Evolutionary conservation across 768 basidiomycete genomes (phyloP).

Genomic region (Naganishia friedmannii): DNA sequence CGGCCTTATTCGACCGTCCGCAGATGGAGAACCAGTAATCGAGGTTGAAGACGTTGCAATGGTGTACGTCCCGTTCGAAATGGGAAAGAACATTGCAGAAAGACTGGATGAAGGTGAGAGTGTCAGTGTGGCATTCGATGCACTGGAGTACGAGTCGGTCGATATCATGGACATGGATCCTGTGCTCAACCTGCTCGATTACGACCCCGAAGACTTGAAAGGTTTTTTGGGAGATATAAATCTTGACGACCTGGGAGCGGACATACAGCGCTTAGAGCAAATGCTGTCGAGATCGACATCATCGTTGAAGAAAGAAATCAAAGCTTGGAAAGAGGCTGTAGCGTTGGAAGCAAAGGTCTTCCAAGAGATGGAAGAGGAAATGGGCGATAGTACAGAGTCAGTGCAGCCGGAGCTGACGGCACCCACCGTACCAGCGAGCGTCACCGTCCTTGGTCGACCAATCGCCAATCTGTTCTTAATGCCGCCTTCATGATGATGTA

Average conservation of each 20-base stretch:
- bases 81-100: conserved; percentile 2
- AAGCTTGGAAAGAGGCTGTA: neutral
- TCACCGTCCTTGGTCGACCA: neutral
- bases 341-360: neutral
- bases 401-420: neutral
- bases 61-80: conserved; percentile 33
- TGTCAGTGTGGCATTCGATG: conserved; percentile 3
- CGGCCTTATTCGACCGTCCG: conserved; percentile 41
- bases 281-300: conserved; percentile 10
- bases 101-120: neutral
- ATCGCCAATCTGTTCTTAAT: conserved; percentile 11
- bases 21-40: conserved; percentile 32
- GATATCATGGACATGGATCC: conserved; percentile 2
- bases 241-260: neutral
- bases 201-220: conserved; percentile 16
- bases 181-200: neutral
- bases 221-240: conserved; percentile 11
- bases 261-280: neutral
- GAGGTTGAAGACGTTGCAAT: conserved; percentile 37
- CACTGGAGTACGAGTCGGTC: neutral
- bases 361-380: neutral
- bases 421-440: neutral
- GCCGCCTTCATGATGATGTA: conserved; percentile 1
- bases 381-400: neutral
- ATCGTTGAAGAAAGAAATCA: neutral